Base-by-base conservation (phyloP, 2,329 filamentous ascomycete species). In the Fusarium multiceps region DNA sequence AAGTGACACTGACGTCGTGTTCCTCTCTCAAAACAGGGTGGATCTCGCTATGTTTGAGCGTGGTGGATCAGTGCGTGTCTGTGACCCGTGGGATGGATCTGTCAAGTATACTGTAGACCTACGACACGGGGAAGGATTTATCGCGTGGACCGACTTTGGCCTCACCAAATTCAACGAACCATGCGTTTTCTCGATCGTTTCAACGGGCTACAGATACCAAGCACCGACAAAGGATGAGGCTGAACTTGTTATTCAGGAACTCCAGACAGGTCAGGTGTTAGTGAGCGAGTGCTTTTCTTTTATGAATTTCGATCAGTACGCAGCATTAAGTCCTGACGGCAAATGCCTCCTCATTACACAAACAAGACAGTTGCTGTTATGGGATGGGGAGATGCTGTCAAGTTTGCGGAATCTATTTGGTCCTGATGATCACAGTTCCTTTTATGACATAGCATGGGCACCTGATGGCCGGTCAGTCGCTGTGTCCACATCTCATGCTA, bases 291-390 rank as follows among this genome's bases (percentile, higher is more conserved):
- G n/a, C n/a, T n/a, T n/a, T n/a, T n/a, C n/a, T n/a, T n/a, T n/a
- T n/a, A n/a, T n/a, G n/a, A n/a, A n/a, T n/a, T n/a, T n/a, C n/a
- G n/a, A n/a, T n/a, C n/a, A n/a, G n/a, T n/a, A n/a, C 12, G 28
- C 28, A 30, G 12, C 28, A 13, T 30, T 30, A 30, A 30, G 28
- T 11, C 16, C 32, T 37, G 5, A n/a, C 1, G 2, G 32, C 32
- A 37, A n/a, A 6, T 18, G 9, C 3, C 16, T 37, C 16, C 16
- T 37, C 0, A n/a, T 37, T 37, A 3, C 9, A 11, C 9, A 18
- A 2, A 6, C 1, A 0, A 1, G 0, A 18, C 0, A 1, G 1
- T 6, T 37, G 5, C 9, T 18, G 9, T 37, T 37, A 2, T 37
- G 32, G 32, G 5, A 37, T 4, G 16, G 32, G 9, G 16, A 6